A percentile compares a stretch with the other conserved stretches of the same genome.
Conservation (phyloP, 306 rosid species). For the Alnus rubra region DNA sequence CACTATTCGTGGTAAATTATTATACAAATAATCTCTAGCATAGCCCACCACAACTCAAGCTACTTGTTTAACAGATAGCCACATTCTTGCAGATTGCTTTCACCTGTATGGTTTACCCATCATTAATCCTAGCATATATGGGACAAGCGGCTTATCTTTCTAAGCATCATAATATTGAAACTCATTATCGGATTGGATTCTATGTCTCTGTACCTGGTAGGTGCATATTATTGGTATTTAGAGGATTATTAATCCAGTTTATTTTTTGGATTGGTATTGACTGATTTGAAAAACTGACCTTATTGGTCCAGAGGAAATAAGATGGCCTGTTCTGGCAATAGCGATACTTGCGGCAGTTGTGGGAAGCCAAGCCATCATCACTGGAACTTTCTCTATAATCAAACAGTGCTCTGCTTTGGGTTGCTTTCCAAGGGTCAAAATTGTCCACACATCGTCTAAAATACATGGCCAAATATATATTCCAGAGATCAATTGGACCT, state of each 20-base stretch:
- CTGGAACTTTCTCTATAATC: conserved; percentile 94
- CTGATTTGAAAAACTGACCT: background rate
- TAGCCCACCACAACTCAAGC: conserved; percentile 2
- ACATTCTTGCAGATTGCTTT: conserved; percentile 84
- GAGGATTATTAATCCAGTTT: background rate
- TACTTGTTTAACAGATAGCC: conserved; percentile 32
- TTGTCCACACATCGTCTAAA: conserved; percentile 84
- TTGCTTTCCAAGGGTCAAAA: conserved; percentile 89
- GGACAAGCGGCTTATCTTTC: conserved; percentile 99
- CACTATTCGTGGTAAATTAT: background rate
- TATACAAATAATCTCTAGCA: background rate
- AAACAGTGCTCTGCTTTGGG: conserved; percentile 88
- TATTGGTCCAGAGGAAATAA: conserved; percentile 54
- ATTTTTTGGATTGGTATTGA: conserved; percentile 6
- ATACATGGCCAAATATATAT: conserved; percentile 94
- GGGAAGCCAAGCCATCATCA: conserved; percentile 96
- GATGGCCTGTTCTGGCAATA: conserved; percentile 92
- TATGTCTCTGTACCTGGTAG: conserved; percentile 95
- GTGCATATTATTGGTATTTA: conserved; percentile 26
- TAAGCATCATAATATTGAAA: conserved; percentile 60
- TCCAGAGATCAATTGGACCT: conserved; percentile 91
- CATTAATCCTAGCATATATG: conserved; percentile 89
- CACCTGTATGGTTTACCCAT: conserved; percentile 85
- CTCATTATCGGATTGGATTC: conserved; percentile 76
- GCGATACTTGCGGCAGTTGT: conserved; percentile 97